Conservation (phyloP, 805 yeast genomes). For the Kodamaea laetipori region DNA sequence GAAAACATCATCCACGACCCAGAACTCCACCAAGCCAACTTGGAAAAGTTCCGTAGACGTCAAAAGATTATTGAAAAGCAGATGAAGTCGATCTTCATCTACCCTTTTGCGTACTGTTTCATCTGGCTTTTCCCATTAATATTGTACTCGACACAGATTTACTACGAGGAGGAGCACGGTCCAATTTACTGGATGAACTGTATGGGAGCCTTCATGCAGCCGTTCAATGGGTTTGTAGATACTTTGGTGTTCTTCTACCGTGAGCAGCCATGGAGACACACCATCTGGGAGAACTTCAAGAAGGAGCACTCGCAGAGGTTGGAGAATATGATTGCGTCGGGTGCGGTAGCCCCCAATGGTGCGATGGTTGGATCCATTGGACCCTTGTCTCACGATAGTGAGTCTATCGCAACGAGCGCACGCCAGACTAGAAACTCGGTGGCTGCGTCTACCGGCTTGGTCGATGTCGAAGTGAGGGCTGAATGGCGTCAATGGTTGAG, state of each 20-base stretch:
- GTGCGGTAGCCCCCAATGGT: background rate
- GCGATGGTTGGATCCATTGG: background rate
- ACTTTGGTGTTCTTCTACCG: constrained; percentile 71
- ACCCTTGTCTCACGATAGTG: constrained; percentile 13
- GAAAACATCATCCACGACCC: constrained; percentile 30
- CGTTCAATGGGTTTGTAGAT: constrained; percentile 79
- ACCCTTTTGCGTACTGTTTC: constrained; percentile 79
- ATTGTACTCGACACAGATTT: constrained; percentile 58
- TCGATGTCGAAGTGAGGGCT: constrained; percentile 30
- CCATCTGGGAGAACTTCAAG: constrained; percentile 41
- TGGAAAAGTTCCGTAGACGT: constrained; percentile 61
- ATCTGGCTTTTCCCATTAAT: constrained; percentile 83
- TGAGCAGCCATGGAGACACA: constrained; percentile 75
- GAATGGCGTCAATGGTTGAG: constrained; percentile 43
- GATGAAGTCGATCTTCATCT: constrained; percentile 75
- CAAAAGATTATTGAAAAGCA: constrained; percentile 72
- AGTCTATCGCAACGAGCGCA: constrained; percentile 30
- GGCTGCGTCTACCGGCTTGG: constrained; percentile 25
- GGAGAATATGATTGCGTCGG: constrained; percentile 20
- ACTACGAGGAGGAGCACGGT: constrained; percentile 47
- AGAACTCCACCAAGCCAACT: constrained; percentile 59
- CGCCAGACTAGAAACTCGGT: constrained; percentile 28
- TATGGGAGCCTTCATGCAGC: constrained; percentile 75
- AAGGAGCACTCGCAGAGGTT: constrained; percentile 33
- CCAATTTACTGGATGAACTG: constrained; percentile 65